These are phyloP conservation scores for Cicer yamashitae DNA, from an alignment of 306 rosid species.

Conservation along the genomic window DNA sequence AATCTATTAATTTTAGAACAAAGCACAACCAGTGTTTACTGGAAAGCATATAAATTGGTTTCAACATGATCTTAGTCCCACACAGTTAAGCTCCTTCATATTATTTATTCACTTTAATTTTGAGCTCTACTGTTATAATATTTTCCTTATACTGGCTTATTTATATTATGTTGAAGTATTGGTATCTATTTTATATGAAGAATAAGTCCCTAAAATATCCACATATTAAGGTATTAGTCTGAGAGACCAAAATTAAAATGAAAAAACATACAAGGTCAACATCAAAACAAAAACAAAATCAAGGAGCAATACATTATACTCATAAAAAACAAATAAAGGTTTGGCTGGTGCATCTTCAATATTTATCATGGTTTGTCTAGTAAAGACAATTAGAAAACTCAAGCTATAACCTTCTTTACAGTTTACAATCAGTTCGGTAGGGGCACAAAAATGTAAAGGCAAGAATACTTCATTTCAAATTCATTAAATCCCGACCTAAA, in stretches of 20 bases:
- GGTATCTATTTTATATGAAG: not conserved
- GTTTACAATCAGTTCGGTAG: slow-evolving; percentile 12
- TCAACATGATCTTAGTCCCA: not conserved
- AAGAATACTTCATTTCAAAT: slow-evolving; percentile 7
- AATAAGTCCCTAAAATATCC: not conserved
- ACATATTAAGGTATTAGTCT: not conserved
- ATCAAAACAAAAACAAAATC: not conserved
- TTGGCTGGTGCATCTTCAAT: not conserved
- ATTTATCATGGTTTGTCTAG: slow-evolving; percentile 3
- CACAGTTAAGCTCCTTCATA: too few species aligned
- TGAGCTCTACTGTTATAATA: not conserved
- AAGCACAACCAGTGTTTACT: slow-evolving; percentile 4
- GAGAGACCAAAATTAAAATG: not conserved
- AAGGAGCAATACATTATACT: not conserved
- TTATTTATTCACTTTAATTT: not conserved
- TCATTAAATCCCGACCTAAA: slow-evolving; percentile 21
- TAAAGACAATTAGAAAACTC: slow-evolving; percentile 4
- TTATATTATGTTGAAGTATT: slow-evolving; percentile 4
- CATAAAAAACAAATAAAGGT: not conserved
- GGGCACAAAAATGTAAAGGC: not conserved
- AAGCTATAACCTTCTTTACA: slow-evolving; percentile 7
- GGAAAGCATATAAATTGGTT: slow-evolving; percentile 11
- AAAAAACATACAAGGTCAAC: not conserved
- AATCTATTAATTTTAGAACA: slow-evolving; percentile 29
- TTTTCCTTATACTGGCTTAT: slow-evolving; percentile 2